Evolutionary conservation across 176 grass and related monocot genomes (phyloP).

Genomic region (Raddia distichophylla): DNA sequence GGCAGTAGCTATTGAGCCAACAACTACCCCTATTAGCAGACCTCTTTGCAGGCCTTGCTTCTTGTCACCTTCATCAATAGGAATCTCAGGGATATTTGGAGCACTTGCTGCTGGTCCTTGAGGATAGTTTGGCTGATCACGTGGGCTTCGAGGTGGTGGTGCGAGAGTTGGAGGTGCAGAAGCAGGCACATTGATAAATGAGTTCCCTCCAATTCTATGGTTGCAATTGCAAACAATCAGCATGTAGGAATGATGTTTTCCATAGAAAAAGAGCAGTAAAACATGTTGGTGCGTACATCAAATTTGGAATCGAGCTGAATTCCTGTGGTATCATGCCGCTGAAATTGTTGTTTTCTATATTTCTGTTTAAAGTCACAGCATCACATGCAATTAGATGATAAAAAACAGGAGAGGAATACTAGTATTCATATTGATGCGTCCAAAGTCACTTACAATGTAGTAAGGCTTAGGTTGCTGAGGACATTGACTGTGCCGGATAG

Average conservation of each 20-base stretch:
- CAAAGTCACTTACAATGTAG: conserved; percentile 73
- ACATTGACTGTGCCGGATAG: conserved; percentile 70
- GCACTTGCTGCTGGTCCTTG: conserved; percentile 39
- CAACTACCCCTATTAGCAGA: conserved; percentile 61
- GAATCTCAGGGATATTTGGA: conserved; percentile 39
- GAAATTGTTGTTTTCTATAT: conserved; percentile 93
- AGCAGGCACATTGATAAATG: conserved; percentile 68
- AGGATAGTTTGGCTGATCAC: conserved; percentile 37
- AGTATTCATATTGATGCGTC: neutral
- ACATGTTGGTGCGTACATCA: conserved; percentile 58
- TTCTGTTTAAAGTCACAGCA: conserved; percentile 55
- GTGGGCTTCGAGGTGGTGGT: conserved; percentile 48
- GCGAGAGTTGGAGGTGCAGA: conserved; percentile 55
- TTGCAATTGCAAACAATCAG: conserved; percentile 54
- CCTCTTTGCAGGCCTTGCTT: conserved; percentile 65
- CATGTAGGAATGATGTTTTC: conserved; percentile 22
- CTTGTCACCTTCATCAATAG: conserved; percentile 52
- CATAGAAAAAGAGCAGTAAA: conserved; percentile 16
- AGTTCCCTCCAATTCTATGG: conserved; percentile 79
- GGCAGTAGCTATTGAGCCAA: conserved; percentile 65
- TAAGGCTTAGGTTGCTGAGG: conserved; percentile 71
- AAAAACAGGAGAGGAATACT: neutral
- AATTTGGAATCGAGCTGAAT: conserved; percentile 77
- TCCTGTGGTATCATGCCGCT: conserved; percentile 78
- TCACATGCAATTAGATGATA: neutral